Conservation (phyloP, 1,139 yeast genomes). For the Pichia sp. region DNA sequence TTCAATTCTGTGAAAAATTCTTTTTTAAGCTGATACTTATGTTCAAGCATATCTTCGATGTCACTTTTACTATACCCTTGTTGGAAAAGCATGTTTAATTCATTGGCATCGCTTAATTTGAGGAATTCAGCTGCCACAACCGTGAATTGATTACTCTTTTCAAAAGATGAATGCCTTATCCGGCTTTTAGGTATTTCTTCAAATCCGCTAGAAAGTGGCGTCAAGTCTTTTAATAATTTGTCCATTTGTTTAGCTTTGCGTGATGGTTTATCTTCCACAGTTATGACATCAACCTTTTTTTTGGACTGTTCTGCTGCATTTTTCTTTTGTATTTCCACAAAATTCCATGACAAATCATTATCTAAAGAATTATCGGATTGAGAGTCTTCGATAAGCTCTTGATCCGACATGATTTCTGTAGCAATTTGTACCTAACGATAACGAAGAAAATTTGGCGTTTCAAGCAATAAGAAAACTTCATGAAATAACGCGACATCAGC, state of each 20-base stretch:
- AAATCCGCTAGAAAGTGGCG: constrained; percentile 16
- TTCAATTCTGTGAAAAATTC: constrained; percentile 18
- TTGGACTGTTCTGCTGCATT: too few species aligned
- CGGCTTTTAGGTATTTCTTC: constrained; percentile 9
- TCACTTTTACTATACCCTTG: constrained; percentile 18
- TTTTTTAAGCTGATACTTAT: constrained; percentile 21
- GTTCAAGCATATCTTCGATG: constrained; percentile 22
- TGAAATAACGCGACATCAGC: too few species aligned
- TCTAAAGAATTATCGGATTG: constrained; percentile 9
- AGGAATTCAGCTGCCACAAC: constrained; percentile 25
- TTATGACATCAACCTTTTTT: too few species aligned
- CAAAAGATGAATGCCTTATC: constrained; percentile 19
- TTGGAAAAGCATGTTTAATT: constrained; percentile 19
- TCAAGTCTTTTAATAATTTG: constrained; percentile 8
- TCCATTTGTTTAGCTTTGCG: constrained; percentile 10
- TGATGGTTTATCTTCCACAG: constrained; percentile 4
- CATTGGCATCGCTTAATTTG: constrained; percentile 17
- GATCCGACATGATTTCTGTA: too few species aligned
- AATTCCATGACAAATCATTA: constrained; percentile 14
- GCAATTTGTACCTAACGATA: too few species aligned
- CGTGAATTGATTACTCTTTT: constrained; percentile 26
- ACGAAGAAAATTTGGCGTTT: too few species aligned
- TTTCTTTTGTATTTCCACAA: constrained; percentile 4
- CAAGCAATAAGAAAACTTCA: too few species aligned
- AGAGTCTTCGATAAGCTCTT: constrained; percentile 8